These are phyloP conservation scores for Dactylellina cionopaga DNA, from an alignment of 2,329 filamentous ascomycete species.

Conservation along the genomic window DNA sequence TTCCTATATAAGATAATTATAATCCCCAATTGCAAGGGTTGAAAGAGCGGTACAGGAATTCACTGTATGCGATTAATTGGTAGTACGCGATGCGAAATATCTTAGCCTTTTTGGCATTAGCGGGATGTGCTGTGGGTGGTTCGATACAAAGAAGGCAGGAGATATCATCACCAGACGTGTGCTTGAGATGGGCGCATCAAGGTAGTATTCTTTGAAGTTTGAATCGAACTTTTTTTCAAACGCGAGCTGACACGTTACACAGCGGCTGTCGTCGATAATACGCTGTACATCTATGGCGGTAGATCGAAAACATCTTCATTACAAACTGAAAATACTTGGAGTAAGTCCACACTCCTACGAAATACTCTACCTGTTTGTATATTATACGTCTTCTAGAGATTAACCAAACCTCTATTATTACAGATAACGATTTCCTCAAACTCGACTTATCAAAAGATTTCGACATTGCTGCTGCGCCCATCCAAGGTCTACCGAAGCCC, in stretches of 20 bases:
- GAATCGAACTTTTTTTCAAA: background rate
- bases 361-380: too few species aligned
- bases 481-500: slow-evolving; percentile 72
- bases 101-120: slow-evolving; percentile 24
- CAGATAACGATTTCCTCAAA: slow-evolving; percentile 76
- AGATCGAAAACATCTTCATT: slow-evolving; percentile 69
- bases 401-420: too few species aligned
- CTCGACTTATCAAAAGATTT: slow-evolving; percentile 79
- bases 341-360: slow-evolving; percentile 62
- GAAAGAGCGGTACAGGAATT: too few species aligned
- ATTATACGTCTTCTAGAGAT: too few species aligned
- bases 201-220: too few species aligned
- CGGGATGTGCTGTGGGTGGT: background rate
- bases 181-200: slow-evolving; percentile 47
- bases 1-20: too few species aligned
- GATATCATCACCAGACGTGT: slow-evolving; percentile 54
- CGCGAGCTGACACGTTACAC: slow-evolving; percentile 46
- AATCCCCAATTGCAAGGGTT: background rate
- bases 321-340: slow-evolving; percentile 75
- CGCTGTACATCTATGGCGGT: slow-evolving; percentile 79
- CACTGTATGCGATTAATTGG: too few species aligned
- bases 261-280: slow-evolving; percentile 77
- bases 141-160: slow-evolving; percentile 31
- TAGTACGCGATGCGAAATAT: slow-evolving; percentile 23
- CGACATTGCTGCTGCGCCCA: slow-evolving; percentile 71